Evolutionary conservation across 352 stramenopile genomes (phyloP).

Genomic region (Globisporangium viniferum): DNA sequence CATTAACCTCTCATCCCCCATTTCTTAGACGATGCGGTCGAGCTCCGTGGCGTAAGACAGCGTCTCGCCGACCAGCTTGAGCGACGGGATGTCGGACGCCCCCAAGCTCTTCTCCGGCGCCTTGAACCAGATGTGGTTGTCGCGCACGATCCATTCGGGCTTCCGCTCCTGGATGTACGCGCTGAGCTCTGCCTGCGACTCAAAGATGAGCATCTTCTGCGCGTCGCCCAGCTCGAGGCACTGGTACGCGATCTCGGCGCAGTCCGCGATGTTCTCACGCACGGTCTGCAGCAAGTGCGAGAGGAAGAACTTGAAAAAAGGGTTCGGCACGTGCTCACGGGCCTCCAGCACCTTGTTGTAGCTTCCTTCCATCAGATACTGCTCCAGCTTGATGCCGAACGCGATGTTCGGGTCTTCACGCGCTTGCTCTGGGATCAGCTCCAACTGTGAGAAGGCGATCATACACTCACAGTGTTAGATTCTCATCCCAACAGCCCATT

Average conservation of each 20-base stretch:
- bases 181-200: slow-evolving; percentile 69
- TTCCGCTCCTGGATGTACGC: slow-evolving; percentile 88
- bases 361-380: slow-evolving; percentile 91
- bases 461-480: background rate
- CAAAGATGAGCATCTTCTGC: slow-evolving; percentile 93
- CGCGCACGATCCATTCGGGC: slow-evolving; percentile 89
- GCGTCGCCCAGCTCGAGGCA: slow-evolving; percentile 85
- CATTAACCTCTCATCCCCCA: background rate
- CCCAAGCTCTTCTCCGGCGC: slow-evolving; percentile 81
- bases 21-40: slow-evolving; percentile 87
- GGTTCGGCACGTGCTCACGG: slow-evolving; percentile 86
- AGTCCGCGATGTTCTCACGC: slow-evolving; percentile 95
- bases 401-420: slow-evolving; percentile 83
- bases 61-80: slow-evolving; percentile 93
- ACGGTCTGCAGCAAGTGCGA: slow-evolving; percentile 92
- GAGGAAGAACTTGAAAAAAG: slow-evolving; percentile 94
- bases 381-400: slow-evolving; percentile 89
- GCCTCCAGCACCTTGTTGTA: slow-evolving; percentile 93
- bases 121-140: slow-evolving; percentile 89
- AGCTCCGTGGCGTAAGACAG: slow-evolving; percentile 96
- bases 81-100: slow-evolving; percentile 91
- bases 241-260: slow-evolving; percentile 93
- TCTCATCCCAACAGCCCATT: background rate
- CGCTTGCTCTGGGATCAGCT: slow-evolving; percentile 82
- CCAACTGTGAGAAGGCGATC: slow-evolving; percentile 38